phyloP scores from a whole-genome alignment of 2,329 filamentous ascomycete genomes.

The Hymenoscyphus repandus region DNA sequence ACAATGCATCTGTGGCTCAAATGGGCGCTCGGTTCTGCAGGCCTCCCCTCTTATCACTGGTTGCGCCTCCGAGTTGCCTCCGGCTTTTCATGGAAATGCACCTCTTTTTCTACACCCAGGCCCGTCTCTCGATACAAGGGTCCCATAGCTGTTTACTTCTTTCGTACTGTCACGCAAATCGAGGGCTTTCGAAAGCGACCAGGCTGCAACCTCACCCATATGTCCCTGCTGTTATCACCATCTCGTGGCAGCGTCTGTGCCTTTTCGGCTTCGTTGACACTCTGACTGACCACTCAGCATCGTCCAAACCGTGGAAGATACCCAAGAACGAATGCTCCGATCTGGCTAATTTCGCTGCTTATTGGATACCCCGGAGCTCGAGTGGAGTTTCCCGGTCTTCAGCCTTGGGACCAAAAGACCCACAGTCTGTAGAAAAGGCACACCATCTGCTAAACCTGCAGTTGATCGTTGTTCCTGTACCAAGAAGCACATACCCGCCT shows the following conservation, averaged over 20 bases:
- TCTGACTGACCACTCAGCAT: background rate
- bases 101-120: background rate
- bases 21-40: background rate
- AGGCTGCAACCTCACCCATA: background rate
- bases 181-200: background rate
- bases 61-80: background rate
- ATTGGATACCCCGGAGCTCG: constrained; percentile 11
- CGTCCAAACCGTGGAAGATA: background rate
- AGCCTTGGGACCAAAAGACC: constrained; percentile 17
- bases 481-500: constrained; percentile 17
- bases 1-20: constrained; percentile 2
- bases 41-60: background rate
- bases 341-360: constrained; percentile 5
- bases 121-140: constrained; percentile 6
- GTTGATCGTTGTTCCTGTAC: constrained; percentile 19
- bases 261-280: constrained; percentile 13
- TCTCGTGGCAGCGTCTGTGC: constrained; percentile 15
- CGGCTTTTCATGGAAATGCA: background rate
- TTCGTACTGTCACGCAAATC: constrained; percentile 11
- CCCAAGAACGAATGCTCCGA: constrained; percentile 6
- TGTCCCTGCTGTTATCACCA: constrained; percentile 8
- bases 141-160: constrained; percentile 27
- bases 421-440: constrained; percentile 20
- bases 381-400: constrained; percentile 12
- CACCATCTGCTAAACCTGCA: constrained; percentile 15